phyloP scores from a whole-genome alignment of 306 rosid species.

The Lathyrus tuberosus region DNA sequence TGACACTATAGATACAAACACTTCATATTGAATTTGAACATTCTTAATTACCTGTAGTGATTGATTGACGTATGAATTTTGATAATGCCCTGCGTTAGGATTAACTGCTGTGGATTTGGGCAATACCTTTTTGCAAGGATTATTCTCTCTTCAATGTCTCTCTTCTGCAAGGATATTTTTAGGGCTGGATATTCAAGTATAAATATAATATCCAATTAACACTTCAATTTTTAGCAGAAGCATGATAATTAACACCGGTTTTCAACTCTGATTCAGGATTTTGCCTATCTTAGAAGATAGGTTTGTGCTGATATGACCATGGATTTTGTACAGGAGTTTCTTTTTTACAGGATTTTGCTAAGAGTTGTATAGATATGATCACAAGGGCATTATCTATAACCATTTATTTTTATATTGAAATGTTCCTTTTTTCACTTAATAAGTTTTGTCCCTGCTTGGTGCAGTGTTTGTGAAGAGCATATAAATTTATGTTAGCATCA shows the following conservation, averaged over 20 bases:
- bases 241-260: no score
- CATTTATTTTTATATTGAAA: not conserved
- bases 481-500: slow-evolving; percentile 9
- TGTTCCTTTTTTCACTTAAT: not conserved
- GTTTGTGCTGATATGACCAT: not conserved
- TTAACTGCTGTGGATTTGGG: slow-evolving; percentile 26
- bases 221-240: no score
- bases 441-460: no score
- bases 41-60: not conserved
- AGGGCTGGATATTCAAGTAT: slow-evolving; percentile 28
- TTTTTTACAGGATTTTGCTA: not conserved
- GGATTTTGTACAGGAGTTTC: not conserved
- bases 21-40: slow-evolving; percentile 31
- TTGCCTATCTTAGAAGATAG: no score
- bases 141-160: slow-evolving; percentile 20
- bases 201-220: no score
- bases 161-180: no score
- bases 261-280: no score
- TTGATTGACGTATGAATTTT: slow-evolving; percentile 15
- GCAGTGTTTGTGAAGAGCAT: not conserved
- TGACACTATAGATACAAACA: not conserved
- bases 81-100: slow-evolving; percentile 11
- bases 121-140: slow-evolving; percentile 17
- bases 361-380: not conserved
- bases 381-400: not conserved